A percentile compares a stretch with the other conserved stretches of the same genome.
Conservation (phyloP, 495 filamentous ascomycete species). For the Cairneyella variabilis region DNA sequence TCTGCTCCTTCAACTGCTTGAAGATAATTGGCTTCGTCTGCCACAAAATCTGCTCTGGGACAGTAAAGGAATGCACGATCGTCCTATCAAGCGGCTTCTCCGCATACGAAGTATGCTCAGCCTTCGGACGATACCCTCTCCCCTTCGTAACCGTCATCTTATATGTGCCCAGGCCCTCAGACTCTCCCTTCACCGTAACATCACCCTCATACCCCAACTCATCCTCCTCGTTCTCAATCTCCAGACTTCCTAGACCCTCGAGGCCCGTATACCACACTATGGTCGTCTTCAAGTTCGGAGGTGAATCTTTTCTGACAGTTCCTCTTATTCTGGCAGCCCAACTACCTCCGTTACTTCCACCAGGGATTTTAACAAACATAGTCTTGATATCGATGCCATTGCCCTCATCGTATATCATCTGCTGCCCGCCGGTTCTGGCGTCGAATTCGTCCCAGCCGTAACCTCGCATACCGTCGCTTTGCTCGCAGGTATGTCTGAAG, state of each 20-base stretch:
- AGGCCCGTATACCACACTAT: slow-evolving; percentile 77
- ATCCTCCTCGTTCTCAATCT: slow-evolving; percentile 48
- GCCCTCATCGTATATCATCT: slow-evolving; percentile 83
- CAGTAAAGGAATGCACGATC: slow-evolving; percentile 63
- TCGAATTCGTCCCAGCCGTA: slow-evolving; percentile 99
- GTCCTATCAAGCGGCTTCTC: slow-evolving; percentile 75
- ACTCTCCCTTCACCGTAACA: slow-evolving; percentile 72
- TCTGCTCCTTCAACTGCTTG: slow-evolving; percentile 67
- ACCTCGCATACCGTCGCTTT: slow-evolving; percentile 88
- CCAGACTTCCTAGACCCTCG: slow-evolving; percentile 70
- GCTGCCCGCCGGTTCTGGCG: slow-evolving; percentile 75
- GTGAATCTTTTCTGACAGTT: slow-evolving; percentile 51
- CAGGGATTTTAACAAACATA: slow-evolving; percentile 88
- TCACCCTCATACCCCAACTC: slow-evolving; percentile 63
- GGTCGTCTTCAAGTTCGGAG: slow-evolving; percentile 63
- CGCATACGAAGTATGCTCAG: slow-evolving; percentile 56
- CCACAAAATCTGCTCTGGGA: slow-evolving; percentile 74
- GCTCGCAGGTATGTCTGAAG: slow-evolving; percentile 92
- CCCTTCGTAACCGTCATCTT: slow-evolving; percentile 73
- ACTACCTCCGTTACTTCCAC: slow-evolving; percentile 80
- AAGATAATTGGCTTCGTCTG: slow-evolving; percentile 83
- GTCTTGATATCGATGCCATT: slow-evolving; percentile 90
- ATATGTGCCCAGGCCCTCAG: slow-evolving; percentile 77
- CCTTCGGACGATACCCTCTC: slow-evolving; percentile 55
- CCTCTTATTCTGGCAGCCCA: slow-evolving; percentile 92